Percentiles rank a stretch among this genome's conserved stretches.
Evolutionary conservation across 495 filamentous ascomycete genomes (phyloP).

Genomic region (Acidomyces sp.): DNA sequence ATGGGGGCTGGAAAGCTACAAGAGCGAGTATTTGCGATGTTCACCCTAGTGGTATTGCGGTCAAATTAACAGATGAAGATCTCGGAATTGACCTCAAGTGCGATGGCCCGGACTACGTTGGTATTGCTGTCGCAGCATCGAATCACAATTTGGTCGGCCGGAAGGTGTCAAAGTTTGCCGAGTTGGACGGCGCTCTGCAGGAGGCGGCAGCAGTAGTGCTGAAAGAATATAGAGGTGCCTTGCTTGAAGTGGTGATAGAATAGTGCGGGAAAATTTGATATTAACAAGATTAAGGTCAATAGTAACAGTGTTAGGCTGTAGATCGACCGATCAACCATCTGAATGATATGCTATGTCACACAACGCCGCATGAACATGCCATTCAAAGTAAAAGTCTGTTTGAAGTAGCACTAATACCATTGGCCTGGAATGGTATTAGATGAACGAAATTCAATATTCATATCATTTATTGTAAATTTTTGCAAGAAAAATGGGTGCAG

Average conservation of each 20-base stretch:
- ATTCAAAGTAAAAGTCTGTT: too few relatives aligned
- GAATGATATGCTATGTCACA: too few relatives aligned
- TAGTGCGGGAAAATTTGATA: constrained; percentile 2
- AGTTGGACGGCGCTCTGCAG: constrained; percentile 5
- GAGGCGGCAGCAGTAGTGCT: constrained; percentile 6
- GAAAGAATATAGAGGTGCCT: constrained; percentile 4
- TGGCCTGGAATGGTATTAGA: too few relatives aligned
- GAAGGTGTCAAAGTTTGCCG: not conserved
- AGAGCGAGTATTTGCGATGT: constrained; percentile 4
- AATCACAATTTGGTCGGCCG: constrained; percentile 27
- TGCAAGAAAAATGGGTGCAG: too few relatives aligned
- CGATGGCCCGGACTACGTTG: constrained; percentile 57
- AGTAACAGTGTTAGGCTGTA: too few relatives aligned
- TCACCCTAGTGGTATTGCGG: constrained; percentile 6
- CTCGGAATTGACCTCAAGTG: constrained; percentile 6
- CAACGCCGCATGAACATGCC: too few relatives aligned
- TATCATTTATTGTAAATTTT: too few relatives aligned
- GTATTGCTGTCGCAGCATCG: constrained; percentile 73
- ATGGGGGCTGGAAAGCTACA: constrained; percentile 76
- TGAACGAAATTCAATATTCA: too few relatives aligned
- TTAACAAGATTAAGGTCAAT: too few relatives aligned
- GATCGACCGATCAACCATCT: too few relatives aligned
- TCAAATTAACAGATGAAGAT: constrained; percentile 2
- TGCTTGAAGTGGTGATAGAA: constrained; percentile 8
- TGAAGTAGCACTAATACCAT: too few relatives aligned